Evolutionary conservation across 176 grass and related monocot genomes (phyloP), one percentile per base, ranked within the genome.

Genomic region (Lolium perenne): DNA sequence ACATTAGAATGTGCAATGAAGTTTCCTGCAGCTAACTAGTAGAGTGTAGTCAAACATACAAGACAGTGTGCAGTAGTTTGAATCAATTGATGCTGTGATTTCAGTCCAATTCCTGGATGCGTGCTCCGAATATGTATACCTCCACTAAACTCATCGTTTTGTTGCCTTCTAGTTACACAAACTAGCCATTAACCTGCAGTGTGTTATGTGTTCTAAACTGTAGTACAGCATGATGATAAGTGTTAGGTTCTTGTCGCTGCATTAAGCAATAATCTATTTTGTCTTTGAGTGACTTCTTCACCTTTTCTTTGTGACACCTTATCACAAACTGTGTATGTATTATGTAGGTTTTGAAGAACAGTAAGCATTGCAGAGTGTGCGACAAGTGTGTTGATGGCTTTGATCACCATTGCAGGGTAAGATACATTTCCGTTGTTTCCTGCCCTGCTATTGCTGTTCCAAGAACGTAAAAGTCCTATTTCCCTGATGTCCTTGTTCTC

Each of bases 321-420:
- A 67, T n/a, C 56, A 69, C 41, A 43, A 64, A 25, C 15, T 13
- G 29, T 48, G 4, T 63, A 4, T 78, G 74, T 20, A 55, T 87
- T 64, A 63, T 88, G 78, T 77, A 98, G 95, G 95, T 98, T 11
- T 82, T 96, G 83, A 99, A 92, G 82, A 92, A 96, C 83, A 99
- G 94, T 91, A 99, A 99, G 78, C 97, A 98, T 80, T 98, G 97
- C 22, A 94, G 97, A 85, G 97, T 98, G 46, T 98, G 97, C 47
- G 97, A 98, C 86, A 98, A 98, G 78, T 98, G 97, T 83, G 94
- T 98, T 68, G 97, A 96, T 73, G 97, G 97, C 23, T 98, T 98
- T 59, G 97, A 98, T 92, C 97, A 98, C 86, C 97, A 98, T 59
- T 98, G 97, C 86, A 94, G 97, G 62, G 97, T 98, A 91, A 80